Evolutionary conservation across 768 basidiomycete species (phyloP).

Genomic region (Russula brevipes): DNA sequence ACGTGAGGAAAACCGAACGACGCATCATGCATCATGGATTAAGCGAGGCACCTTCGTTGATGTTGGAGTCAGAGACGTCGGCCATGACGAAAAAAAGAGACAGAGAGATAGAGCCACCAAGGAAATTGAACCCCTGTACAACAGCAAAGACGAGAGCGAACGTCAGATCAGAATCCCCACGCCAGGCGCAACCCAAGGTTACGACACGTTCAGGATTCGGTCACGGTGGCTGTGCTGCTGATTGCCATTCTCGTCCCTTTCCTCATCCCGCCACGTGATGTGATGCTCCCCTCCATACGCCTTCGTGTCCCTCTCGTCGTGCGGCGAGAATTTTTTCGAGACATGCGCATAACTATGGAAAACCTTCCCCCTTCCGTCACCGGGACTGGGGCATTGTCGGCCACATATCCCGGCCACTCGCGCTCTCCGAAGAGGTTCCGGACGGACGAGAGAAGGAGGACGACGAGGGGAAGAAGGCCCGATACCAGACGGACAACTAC

Average conservation of each 20-base stretch:
- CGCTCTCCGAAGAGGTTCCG: not conserved
- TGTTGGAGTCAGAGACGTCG: slow-evolving; percentile 25
- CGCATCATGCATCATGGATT: not conserved
- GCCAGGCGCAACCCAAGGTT: not conserved
- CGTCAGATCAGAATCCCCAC: not conserved
- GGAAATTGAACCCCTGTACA: slow-evolving; percentile 2
- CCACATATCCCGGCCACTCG: slow-evolving; percentile 13
- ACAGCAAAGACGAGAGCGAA: slow-evolving; percentile 9
- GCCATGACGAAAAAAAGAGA: slow-evolving; percentile 18
- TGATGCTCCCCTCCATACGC: slow-evolving; percentile 10
- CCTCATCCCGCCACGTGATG: slow-evolving; percentile 1
- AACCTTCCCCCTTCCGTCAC: not conserved
- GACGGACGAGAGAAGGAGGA: not conserved
- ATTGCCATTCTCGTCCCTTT: not conserved
- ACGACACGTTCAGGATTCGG: not conserved
- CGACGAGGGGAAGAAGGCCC: slow-evolving; percentile 7
- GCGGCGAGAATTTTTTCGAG: not conserved
- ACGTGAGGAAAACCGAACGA: not conserved
- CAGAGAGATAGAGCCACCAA: not conserved
- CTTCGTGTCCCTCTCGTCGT: not conserved
- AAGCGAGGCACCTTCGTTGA: slow-evolving; percentile 21
- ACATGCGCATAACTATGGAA: not conserved
- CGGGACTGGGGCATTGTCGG: slow-evolving; percentile 22
- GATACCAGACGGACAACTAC: slow-evolving; percentile 21
- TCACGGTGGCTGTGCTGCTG: slow-evolving; percentile 16